These are phyloP conservation scores for Hansfordia pulvinata DNA, from an alignment of 2,329 filamentous ascomycete genomes.

Conservation along the genomic window DNA sequence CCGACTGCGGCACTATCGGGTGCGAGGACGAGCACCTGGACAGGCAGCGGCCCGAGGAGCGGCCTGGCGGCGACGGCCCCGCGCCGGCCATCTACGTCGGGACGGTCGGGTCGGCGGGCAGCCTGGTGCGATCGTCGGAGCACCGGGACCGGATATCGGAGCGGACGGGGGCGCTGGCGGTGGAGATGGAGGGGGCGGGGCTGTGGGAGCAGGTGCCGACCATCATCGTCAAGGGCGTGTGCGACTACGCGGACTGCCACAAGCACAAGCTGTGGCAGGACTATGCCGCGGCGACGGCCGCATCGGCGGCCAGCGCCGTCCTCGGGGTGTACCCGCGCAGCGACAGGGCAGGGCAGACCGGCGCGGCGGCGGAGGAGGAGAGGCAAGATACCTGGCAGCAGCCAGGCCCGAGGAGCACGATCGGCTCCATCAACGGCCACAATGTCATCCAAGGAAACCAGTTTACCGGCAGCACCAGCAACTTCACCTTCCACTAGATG, in stretches of 20 bases:
- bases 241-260: slow-evolving; percentile 25
- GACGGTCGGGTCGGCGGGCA: slow-evolving; percentile 16
- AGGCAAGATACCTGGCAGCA: no score
- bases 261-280: slow-evolving; percentile 21
- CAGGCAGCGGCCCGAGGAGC: no score
- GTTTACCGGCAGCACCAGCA: no score
- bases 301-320: slow-evolving; percentile 16
- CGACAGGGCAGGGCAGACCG: no score
- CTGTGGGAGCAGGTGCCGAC: slow-evolving; percentile 14
- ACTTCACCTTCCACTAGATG: no score
- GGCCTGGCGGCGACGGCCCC: no score
- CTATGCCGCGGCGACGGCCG: slow-evolving; percentile 21
- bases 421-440: no score
- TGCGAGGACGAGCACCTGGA: no score
- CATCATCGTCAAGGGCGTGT: slow-evolving; percentile 18
- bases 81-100: slow-evolving; percentile 3
- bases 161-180: slow-evolving; percentile 11
- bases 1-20: slow-evolving; percentile 12
- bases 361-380: no score
- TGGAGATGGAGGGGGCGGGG: slow-evolving; percentile 21
- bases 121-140: slow-evolving; percentile 17
- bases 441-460: no score
- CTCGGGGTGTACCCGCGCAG: no score
- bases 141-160: slow-evolving; percentile 13
- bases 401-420: no score